phyloP scores from a whole-genome alignment of 2,329 filamentous ascomycete species.

The Pseudopithomyces maydicus region DNA sequence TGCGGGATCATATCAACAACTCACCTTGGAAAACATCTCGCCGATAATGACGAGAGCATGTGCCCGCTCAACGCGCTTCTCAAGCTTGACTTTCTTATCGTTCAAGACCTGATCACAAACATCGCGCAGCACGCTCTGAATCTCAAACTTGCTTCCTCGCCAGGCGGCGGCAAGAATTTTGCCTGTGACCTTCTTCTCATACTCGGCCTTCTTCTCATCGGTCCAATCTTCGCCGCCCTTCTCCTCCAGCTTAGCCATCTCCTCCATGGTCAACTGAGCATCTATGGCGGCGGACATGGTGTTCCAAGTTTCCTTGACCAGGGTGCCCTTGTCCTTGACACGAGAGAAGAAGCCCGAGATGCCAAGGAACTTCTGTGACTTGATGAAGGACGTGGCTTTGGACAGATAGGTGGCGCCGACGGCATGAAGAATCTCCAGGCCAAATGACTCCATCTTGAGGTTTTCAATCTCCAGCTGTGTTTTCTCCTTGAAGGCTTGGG shows the following conservation, averaged over 20 bases:
- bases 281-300: conserved; percentile 96
- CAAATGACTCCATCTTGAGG: conserved; percentile 98
- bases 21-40: conserved; percentile 85
- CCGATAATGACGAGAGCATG: conserved; percentile 88
- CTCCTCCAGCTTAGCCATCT: conserved; percentile 96
- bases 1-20: conserved; percentile 17
- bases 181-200: conserved; percentile 92
- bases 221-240: conserved; percentile 97
- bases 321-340: conserved; percentile 92
- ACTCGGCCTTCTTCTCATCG: conserved; percentile 94
- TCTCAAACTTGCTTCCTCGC: conserved; percentile 96
- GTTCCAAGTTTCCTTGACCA: conserved; percentile 98
- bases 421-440: conserved; percentile 92
- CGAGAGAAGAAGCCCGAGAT: conserved; percentile 94
- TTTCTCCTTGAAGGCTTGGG: conserved; percentile 89
- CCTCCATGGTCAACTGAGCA: conserved; percentile 97
- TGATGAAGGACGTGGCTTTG: conserved; percentile 86
- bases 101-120: conserved; percentile 90
- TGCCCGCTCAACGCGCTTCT: conserved; percentile 88
- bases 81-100: conserved; percentile 75
- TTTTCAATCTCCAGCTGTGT: conserved; percentile 94
- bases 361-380: conserved; percentile 95
- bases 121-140: conserved; percentile 91
- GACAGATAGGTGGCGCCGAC: conserved; percentile 89
- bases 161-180: conserved; percentile 98